Base-by-base conservation (phyloP, 345 rosid genomes). In the Rhizophora mangle region DNA sequence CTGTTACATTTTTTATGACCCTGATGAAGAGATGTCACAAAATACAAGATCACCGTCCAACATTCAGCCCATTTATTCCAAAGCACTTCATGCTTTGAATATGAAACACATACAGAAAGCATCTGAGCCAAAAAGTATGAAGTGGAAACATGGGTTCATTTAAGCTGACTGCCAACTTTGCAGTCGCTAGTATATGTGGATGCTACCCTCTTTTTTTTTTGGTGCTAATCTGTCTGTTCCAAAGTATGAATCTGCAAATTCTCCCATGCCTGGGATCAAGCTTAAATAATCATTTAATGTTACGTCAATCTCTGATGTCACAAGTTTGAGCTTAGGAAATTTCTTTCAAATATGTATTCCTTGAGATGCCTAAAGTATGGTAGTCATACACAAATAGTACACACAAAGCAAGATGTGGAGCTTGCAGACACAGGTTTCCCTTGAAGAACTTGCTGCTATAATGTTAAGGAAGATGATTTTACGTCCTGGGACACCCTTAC, bases 381-480 rank as follows among this genome's bases (percentile, higher is more conserved):
- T 36, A 27, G 8, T 11, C n/a, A 4, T 15, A 1, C 6, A 5
- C n/a, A 2, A 22, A 1, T 11, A 8, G 49, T 21, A 13, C 18
- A 21, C 43, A 2, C 9, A 30, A 24, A 19, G 19, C 1, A 7
- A 19, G 58, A 32, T 6, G 5, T 43, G 37, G 20, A 37, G 68
- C 16, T 21, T 53, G 18, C 34, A 36, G 13, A 36, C 1, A 22
- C 26, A 39, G 29, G 6, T 11, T 59, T 29, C 10, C 49, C 24
- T 24, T 22, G 53, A 49, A 62, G 34, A 36, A 63, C 88, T 86
- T 76, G 89, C 96, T 4, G 97, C 87, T 74, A 89, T 91, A 10
- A 94, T 97, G 77, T 94, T 89, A 43, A 94, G 96, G 74, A 91
- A 94, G 82, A 94, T 86, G 83, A 91, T 91, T 78, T 86, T 83